Base-by-base conservation (phyloP, 139 green algal genomes). In the Tetraselmis striata region DNA sequence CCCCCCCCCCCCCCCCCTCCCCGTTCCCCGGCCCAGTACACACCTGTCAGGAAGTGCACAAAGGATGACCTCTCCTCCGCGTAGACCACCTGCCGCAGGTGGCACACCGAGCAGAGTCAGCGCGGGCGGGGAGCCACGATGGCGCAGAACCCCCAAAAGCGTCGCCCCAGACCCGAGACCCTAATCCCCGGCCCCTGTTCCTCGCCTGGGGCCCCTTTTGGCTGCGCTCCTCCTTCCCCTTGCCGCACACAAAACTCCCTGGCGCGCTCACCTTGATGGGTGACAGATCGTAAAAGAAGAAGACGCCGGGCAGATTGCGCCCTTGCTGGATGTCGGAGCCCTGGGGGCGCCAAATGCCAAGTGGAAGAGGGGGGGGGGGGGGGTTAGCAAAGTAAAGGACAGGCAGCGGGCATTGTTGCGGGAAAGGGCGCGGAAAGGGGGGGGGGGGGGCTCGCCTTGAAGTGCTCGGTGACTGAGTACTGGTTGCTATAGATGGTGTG, bases 221-320 rank as follows among this genome's bases (percentile, higher is more conserved):
- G n/a, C n/a, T n/a, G n/a, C n/a, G n/a, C n/a, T n/a, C n/a, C n/a
- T n/a, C n/a, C n/a, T n/a, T n/a, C n/a, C n/a, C n/a, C n/a, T n/a
- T n/a, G n/a, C n/a, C n/a, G n/a, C n/a, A n/a, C n/a, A n/a, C n/a
- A n/a, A n/a, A n/a, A n/a, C n/a, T n/a, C 28, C 22, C 80, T 1
- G 25, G 0, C 5, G 24, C 1, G 29, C 58, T 1, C 24, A 95
- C 94, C 89, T 97, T 97, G 86, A 99, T 97, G 58, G 97, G 95
- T 0, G 93, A 97, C 1, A 98, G 89, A 82, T 99, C 97, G 77
- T 99, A 99, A 86, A 98, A 99, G 84, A 99, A 96, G 82, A 99
- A 99, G 0, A 99, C 90, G 45, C 97, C 97, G 1, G 96, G 95
- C 59, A 96, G 82, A n/a, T 90, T 89, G 59, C 85, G 79, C 27